These are phyloP conservation scores for Sporisorium reilianum DNA, from an alignment of 1,284 basidiomycete species.

Conservation along the genomic window DNA sequence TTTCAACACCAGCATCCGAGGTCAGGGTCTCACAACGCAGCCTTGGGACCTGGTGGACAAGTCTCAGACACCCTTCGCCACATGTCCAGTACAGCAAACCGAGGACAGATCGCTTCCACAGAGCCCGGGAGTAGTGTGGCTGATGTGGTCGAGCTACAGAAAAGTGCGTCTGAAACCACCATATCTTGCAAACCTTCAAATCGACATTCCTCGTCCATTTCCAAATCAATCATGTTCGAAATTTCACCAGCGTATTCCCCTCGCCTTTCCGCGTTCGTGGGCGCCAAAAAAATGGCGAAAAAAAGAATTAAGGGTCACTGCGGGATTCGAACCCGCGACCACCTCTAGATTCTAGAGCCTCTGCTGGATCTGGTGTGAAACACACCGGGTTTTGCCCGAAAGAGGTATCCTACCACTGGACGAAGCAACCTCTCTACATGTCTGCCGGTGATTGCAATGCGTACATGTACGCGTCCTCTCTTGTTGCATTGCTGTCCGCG, in stretches of 20 bases:
- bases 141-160: too few species aligned
- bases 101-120: too few species aligned
- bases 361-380: conserved; percentile 15
- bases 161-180: too few species aligned
- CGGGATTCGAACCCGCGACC: conserved; percentile 50
- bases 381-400: conserved; percentile 45
- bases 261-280: background rate
- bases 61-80: too few species aligned
- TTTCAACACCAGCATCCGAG: background rate
- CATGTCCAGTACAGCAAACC: too few species aligned
- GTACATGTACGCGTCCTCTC: conserved; percentile 4
- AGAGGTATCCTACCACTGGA: conserved; percentile 56
- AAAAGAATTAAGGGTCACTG: conserved; percentile 33
- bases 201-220: conserved; percentile 13
- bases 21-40: background rate
- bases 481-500: too few species aligned
- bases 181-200: conserved; percentile 1
- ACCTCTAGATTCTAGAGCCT: conserved; percentile 35
- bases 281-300: conserved; percentile 18
- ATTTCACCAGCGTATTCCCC: background rate
- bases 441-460: accelerated
- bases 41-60: too few species aligned
- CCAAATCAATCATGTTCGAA: conserved; percentile 3
- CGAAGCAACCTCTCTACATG: conserved; percentile 37
- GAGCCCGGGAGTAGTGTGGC: too few species aligned